Conservation (phyloP, 1,284 basidiomycete species). For the Lignosus rhinocerotis region DNA sequence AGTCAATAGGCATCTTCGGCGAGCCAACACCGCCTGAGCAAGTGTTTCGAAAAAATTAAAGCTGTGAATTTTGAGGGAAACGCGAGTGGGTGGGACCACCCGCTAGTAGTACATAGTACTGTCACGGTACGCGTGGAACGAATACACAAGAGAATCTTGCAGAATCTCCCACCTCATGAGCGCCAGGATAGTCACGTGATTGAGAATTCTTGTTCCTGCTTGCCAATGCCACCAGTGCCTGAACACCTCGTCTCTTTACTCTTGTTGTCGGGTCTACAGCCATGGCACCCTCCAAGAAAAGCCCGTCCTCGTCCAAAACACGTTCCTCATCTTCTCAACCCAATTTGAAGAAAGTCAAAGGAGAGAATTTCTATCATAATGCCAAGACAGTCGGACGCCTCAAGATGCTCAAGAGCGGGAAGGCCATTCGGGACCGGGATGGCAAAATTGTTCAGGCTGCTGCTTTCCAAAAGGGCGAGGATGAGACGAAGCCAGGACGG, state of each 20-base stretch:
- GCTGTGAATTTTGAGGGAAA: too few relatives aligned
- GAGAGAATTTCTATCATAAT: conserved; percentile 93
- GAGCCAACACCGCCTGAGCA: too few relatives aligned
- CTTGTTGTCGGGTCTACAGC: neutral
- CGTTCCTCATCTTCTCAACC: conserved; percentile 53
- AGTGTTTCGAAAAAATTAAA: too few relatives aligned
- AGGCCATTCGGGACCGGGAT: conserved; percentile 84
- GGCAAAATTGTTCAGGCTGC: conserved; percentile 92
- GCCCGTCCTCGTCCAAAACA: conserved; percentile 43
- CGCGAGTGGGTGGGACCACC: too few relatives aligned
- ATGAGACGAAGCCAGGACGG: conserved; percentile 83
- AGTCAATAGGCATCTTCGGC: too few relatives aligned
- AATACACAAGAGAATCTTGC: too few relatives aligned
- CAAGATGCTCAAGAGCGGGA: conserved; percentile 91
- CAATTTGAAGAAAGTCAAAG: conserved; percentile 76
- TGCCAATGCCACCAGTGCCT: too few relatives aligned
- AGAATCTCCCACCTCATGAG: too few relatives aligned
- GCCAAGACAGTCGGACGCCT: conserved; percentile 81
- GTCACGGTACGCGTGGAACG: too few relatives aligned
- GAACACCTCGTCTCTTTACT: too few relatives aligned
- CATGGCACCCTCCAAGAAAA: conserved; percentile 59
- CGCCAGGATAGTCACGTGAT: neutral
- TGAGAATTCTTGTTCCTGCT: neutral
- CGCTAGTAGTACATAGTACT: too few relatives aligned
- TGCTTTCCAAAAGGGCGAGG: conserved; percentile 90